Base-by-base conservation (phyloP, 176 grass and related monocot genomes). In the Poa annua region DNA sequence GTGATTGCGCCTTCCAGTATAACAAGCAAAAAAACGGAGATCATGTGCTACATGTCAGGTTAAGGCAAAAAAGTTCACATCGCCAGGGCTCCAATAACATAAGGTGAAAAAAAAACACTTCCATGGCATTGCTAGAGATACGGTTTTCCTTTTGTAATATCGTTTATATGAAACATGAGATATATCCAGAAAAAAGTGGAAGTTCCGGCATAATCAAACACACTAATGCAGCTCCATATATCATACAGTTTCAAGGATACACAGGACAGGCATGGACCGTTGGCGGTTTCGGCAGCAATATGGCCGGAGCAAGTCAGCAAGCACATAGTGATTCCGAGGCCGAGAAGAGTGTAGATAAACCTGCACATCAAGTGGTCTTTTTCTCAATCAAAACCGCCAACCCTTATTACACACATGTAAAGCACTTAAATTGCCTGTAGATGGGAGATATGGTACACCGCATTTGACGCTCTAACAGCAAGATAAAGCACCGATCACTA, bases 341-440 rank as follows among this genome's bases (percentile, higher is more conserved):
- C 86, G 13, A 99, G 89, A 88, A 94, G 95, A 71, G 93, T 84
- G 84, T 90, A 94, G 78, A 94, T 87, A 51, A 99, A 99, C 97
- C 97, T 99, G 91, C 80, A 96, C 16, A 44, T 78, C 7, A 20
- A 49, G 79, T 21, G 35, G 63, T 4, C 12, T 71, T 7, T 71
- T 2, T 1, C 75, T 49, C 16, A 35, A 44, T 32, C 60, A 75
- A 76, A 87, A 67, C 24, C 41, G 42, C 1, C 32, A 66, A 5
- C 4, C 12, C 4, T 33, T 19, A 11, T 22, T 1, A 75, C 6
- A 79, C 11, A 78, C 0, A 22, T 12, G 2, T 11, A 83, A n/a
- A 21, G 1, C 41, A 20, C 19, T 38, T 29, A 7, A 9, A 83
- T 5, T 5, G 35, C 35, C 35, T 36, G 35, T 3, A 36, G 35